Base-by-base conservation (phyloP, 176 grass and related monocot species). In the Bromus sterilis region DNA sequence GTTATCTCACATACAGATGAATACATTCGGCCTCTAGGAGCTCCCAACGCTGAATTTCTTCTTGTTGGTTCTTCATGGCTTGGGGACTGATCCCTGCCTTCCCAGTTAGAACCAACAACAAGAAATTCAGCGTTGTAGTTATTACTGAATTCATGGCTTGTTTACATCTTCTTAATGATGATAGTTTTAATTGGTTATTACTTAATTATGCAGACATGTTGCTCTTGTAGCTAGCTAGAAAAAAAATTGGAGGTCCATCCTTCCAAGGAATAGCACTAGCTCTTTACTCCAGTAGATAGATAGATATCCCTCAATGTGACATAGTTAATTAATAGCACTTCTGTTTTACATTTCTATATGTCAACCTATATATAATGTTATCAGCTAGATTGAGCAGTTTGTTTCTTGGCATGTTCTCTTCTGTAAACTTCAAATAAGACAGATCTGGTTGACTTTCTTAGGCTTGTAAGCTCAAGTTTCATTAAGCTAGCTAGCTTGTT, bases 51-150 rank as follows among this genome's bases (percentile, higher is more conserved):
- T 73, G 66, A 89, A 91, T 8, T 85, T 63, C 87, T 95, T 79
- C 87, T 77, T 61, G 85, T 93, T n/a, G 87, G 87, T 67, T 83
- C 80, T 68, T 99, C 97, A 13, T 69, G 63, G 67, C 76, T 86
- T 80, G 97, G 91, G 43, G 93, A 87, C 69, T 76, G 82, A 20
- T 93, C 93, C 66, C 74, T 87, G 66, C 58, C 76, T 85, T 96
- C 97, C 93, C 93, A 99, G 55, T 79, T 90, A 60, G 91, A 76
- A 82, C 83, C 89, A 76, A 80, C n/a, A n/a, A n/a, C n/a, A n/a
- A n/a, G n/a, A n/a, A n/a, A n/a, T n/a, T n/a, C n/a, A n/a, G n/a
- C n/a, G n/a, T n/a, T n/a, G n/a, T n/a, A n/a, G n/a, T n/a, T n/a
- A n/a, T n/a, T n/a, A n/a, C n/a, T n/a, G n/a, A n/a, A n/a, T n/a